Evolutionary conservation across 441 rosid species (phyloP), one percentile per base, ranked within the genome.

Genomic region (Kokia cookei): DNA sequence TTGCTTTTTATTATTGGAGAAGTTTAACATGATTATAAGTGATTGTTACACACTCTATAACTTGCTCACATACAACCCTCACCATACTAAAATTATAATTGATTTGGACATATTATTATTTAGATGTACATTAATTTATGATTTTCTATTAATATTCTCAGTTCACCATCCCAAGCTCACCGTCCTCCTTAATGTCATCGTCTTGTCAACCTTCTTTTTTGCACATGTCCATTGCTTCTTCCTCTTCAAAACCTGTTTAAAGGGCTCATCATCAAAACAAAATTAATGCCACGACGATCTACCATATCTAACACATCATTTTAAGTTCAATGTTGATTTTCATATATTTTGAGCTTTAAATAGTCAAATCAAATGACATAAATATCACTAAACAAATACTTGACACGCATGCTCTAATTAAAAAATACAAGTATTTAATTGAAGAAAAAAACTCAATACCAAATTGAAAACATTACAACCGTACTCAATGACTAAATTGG

Each of bases 151-250:
- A 4, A 22, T 43, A 43, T 57, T 45, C 22, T 14, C 3, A 65
- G 26, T 80, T 86, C 86, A 86, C 86, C 89, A 87, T 42, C 64
- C 68, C 57, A 79, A 57, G 77, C 91, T 87, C 15, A 47, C 48
- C 27, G 85, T 82, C 83, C 88, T 84, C 80, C 83, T 83, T 29
- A 82, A 74, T 48, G 76, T 68, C 82, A 26, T 83, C 77, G 71
- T 3, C 77, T 80, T 84, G 14, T 81, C 82, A 7, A 62, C 73
- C 73, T 83, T 82, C 80, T 73, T 77, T 43, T 60, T 73, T 58
- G 73, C 67, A 62, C 9, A 58, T 48, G 19, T 77, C 17, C 71
- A 59, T 35, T 63, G 72, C 76, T 75, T 82, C 77, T 75, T 82
- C 77, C 79, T 84, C 59, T 76, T 83, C 72, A 64, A 4, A 58